phyloP scores from a whole-genome alignment of 805 yeast genomes.

The Saccharomycopsis selenospora region DNA sequence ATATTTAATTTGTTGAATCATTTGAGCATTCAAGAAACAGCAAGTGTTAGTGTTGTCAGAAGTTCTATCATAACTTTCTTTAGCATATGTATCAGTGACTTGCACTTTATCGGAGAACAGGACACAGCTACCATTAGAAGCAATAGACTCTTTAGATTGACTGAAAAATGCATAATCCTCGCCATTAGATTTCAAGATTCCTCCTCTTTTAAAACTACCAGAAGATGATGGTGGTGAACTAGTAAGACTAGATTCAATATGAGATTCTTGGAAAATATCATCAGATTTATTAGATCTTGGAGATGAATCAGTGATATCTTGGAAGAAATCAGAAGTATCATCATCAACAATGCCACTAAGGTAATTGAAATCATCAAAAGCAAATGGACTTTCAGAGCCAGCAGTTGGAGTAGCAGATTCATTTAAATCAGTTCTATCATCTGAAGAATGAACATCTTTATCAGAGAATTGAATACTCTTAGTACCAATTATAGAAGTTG shows the following conservation, averaged over 20 bases:
- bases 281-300: not conserved
- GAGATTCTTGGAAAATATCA: not conserved
- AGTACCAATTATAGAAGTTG: no score
- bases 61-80: constrained; percentile 48
- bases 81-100: constrained; percentile 47
- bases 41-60: constrained; percentile 37
- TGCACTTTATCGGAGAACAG: constrained; percentile 40
- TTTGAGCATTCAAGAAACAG: constrained; percentile 38
- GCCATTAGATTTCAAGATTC: not conserved
- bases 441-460: no score
- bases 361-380: not conserved
- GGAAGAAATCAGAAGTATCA: not conserved
- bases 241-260: not conserved
- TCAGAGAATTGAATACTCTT: no score
- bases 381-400: not conserved
- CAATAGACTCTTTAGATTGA: not conserved
- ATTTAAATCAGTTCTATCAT: not conserved
- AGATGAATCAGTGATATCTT: not conserved
- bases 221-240: not conserved
- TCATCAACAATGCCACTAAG: not conserved
- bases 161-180: not conserved
- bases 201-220: not conserved
- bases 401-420: not conserved
- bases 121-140: constrained; percentile 23
- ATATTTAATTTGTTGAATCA: constrained; percentile 48